Conservation (phyloP, 176 grass and related monocot genomes). For the Musa schizocarpa region DNA sequence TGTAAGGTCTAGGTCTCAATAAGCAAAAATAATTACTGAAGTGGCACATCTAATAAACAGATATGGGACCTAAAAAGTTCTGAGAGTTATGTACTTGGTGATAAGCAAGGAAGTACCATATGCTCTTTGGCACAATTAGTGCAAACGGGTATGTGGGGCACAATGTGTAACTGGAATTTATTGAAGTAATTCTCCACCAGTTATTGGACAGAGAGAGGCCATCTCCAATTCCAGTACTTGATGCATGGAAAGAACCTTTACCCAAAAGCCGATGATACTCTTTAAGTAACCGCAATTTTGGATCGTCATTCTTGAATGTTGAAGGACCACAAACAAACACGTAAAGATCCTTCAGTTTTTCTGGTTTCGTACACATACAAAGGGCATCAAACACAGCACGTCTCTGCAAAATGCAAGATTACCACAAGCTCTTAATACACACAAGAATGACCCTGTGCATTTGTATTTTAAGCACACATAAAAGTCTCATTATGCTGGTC, state of each 20-base stretch:
- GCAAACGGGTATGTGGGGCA: conserved; percentile 87
- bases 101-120: conserved; percentile 51
- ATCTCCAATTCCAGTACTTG: conserved; percentile 22
- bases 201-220: conserved; percentile 37
- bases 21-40: background rate
- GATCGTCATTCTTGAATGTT: conserved; percentile 54
- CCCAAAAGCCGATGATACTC: conserved; percentile 77
- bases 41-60: background rate
- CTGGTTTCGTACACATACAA: conserved; percentile 58
- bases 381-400: conserved; percentile 63
- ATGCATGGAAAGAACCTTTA: conserved; percentile 26
- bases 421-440: background rate
- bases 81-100: background rate
- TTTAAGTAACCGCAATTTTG: conserved; percentile 58
- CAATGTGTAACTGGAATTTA: conserved; percentile 71
- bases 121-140: conserved; percentile 70
- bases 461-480: background rate
- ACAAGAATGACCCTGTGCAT: background rate
- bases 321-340: conserved; percentile 71
- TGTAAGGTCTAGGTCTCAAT: background rate
- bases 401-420: conserved; percentile 40
- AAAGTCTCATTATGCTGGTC: background rate
- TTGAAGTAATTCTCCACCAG: conserved; percentile 69
- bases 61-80: background rate
- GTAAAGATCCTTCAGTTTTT: conserved; percentile 71